These are phyloP conservation scores for Rachicladosporium sp. DNA, from an alignment of 2,329 filamentous ascomycete species.

Conservation along the genomic window DNA sequence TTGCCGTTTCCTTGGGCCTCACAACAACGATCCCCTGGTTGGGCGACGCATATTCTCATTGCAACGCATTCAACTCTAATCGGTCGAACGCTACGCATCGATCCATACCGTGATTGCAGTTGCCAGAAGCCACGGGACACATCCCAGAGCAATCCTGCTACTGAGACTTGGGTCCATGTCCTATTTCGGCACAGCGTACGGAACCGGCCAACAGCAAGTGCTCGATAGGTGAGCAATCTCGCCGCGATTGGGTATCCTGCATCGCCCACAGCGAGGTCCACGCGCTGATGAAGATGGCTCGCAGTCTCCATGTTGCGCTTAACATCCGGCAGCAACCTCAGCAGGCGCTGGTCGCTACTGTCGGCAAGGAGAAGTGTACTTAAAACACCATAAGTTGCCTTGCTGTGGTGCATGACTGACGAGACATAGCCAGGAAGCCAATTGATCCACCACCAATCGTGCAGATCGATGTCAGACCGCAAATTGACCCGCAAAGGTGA, in stretches of 20 bases:
- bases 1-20: constrained; percentile 1
- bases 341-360: constrained; percentile 50
- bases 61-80: constrained; percentile 1
- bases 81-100: not conserved
- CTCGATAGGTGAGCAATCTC: constrained; percentile 6
- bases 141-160: too few relatives aligned
- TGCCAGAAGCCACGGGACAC: too few relatives aligned
- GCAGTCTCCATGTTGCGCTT: constrained; percentile 33
- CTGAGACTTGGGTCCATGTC: constrained; percentile 2
- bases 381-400: constrained; percentile 3
- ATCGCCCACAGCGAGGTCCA: constrained; percentile 1
- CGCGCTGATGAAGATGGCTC: constrained; percentile 6
- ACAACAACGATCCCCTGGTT: constrained; percentile 1
- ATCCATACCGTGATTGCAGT: not conserved
- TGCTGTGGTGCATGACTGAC: constrained; percentile 3
- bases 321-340: constrained; percentile 54
- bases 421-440: constrained; percentile 58
- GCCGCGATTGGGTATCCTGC: constrained; percentile 2
- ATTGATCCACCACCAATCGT: constrained; percentile 81
- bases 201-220: constrained; percentile 7
- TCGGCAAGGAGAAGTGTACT: constrained; percentile 64
- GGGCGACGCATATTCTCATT: constrained; percentile 3
- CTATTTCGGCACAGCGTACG: constrained; percentile 7
- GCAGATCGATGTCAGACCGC: constrained; percentile 51
- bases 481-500: constrained; percentile 9